Percentiles rank a stretch among this genome's conserved stretches.
Conservation (phyloP, 2,329 filamentous ascomycete species). For the Exophiala sp. region DNA sequence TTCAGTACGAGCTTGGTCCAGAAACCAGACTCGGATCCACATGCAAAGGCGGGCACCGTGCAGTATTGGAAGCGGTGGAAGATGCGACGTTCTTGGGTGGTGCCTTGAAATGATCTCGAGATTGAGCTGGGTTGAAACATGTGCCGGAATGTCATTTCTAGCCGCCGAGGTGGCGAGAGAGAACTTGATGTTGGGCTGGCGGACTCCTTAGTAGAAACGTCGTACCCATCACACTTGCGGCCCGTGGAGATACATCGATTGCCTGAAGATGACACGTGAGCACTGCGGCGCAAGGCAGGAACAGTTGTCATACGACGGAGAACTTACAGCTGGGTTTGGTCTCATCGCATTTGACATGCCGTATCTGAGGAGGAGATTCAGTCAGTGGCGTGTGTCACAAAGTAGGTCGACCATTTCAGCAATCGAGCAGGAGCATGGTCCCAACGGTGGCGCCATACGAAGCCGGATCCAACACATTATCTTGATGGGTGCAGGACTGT, state of each 20-base stretch:
- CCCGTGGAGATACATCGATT: slow-evolving; percentile 55
- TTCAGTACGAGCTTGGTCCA: slow-evolving; percentile 59
- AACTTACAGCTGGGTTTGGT: slow-evolving; percentile 36
- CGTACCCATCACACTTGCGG: slow-evolving; percentile 55
- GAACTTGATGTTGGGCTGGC: slow-evolving; percentile 9
- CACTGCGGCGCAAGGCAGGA: slow-evolving; percentile 4
- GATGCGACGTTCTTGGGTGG: slow-evolving; percentile 51
- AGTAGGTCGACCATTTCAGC: slow-evolving; percentile 10
- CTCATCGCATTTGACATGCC: slow-evolving; percentile 44
- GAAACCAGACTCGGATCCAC: slow-evolving; percentile 61
- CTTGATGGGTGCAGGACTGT: slow-evolving; percentile 1
- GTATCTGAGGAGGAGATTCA: slow-evolving; percentile 24
- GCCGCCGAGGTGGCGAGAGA: slow-evolving; percentile 15
- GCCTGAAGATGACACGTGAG: slow-evolving; percentile 32
- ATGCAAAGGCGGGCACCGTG: slow-evolving; percentile 58
- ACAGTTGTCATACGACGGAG: neutral
- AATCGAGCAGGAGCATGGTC: slow-evolving; percentile 3
- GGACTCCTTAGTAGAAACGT: slow-evolving; percentile 33
- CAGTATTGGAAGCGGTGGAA: slow-evolving; percentile 58
- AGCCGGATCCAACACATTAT: slow-evolving; percentile 1
- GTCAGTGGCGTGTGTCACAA: slow-evolving; percentile 12
- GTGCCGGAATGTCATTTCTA: slow-evolving; percentile 6
- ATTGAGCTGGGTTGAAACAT: slow-evolving; percentile 24
- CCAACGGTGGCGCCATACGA: slow-evolving; percentile 7
- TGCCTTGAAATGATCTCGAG: slow-evolving; percentile 44